Percentiles rank a stretch among this genome's conserved stretches.
Evolutionary conservation across 768 basidiomycete genomes (phyloP).

Genomic region (Galerina marginata): DNA sequence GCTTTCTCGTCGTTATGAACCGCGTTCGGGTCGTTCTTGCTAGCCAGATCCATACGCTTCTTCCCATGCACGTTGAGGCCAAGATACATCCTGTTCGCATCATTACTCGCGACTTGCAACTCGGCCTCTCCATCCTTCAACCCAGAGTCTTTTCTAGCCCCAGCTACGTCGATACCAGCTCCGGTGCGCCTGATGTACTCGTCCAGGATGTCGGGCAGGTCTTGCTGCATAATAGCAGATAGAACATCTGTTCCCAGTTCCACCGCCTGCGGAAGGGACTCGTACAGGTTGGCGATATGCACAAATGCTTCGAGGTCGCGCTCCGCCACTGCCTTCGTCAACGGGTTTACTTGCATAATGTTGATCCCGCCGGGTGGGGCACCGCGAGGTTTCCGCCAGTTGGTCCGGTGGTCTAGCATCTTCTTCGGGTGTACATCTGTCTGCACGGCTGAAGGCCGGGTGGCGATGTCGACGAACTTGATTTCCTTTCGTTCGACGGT

Average conservation of each 20-base stretch:
- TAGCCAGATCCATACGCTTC: slow-evolving; percentile 59
- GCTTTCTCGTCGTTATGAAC: slow-evolving; percentile 5
- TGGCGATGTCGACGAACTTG: slow-evolving; percentile 60
- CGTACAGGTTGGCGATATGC: slow-evolving; percentile 51
- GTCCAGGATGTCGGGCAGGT: slow-evolving; percentile 57
- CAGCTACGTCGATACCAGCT: slow-evolving; percentile 38
- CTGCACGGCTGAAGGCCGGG: slow-evolving; percentile 49
- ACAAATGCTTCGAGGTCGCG: slow-evolving; percentile 58
- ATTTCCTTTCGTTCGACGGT: slow-evolving; percentile 43
- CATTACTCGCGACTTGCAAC: slow-evolving; percentile 33
- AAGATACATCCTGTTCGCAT: slow-evolving; percentile 53
- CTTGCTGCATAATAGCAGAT: slow-evolving; percentile 38
- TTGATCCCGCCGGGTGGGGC: neutral
- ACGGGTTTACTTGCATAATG: slow-evolving; percentile 12
- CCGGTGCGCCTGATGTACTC: slow-evolving; percentile 62
- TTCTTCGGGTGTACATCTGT: slow-evolving; percentile 41
- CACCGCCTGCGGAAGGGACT: slow-evolving; percentile 35
- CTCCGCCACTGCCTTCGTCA: slow-evolving; percentile 44
- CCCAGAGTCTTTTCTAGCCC: slow-evolving; percentile 22
- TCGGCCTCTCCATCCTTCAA: slow-evolving; percentile 26
- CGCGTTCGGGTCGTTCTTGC: slow-evolving; percentile 55
- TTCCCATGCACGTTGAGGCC: slow-evolving; percentile 70
- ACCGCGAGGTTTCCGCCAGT: slow-evolving; percentile 2
- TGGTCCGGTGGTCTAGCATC: slow-evolving; percentile 35
- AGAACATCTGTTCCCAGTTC: slow-evolving; percentile 28